Evolutionary conservation across 768 basidiomycete genomes (phyloP).

Genomic region (Pleurotus ostreatus): DNA sequence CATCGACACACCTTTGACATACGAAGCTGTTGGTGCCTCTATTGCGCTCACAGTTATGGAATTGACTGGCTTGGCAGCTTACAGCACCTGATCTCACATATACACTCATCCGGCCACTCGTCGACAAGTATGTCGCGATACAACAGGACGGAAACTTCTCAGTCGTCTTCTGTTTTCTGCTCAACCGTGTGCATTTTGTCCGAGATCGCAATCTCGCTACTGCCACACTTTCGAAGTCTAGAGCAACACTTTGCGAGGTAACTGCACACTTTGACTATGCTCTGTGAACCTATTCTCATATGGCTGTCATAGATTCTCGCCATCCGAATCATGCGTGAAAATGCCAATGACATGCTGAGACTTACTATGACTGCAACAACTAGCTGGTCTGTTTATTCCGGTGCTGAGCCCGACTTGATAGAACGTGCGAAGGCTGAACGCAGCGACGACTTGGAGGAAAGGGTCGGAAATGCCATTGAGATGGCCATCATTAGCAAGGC

Average conservation of each 20-base stretch:
- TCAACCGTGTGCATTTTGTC: conserved; percentile 83
- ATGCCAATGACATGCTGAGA: conserved; percentile 63
- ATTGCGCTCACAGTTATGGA: not conserved
- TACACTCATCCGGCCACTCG: conserved; percentile 81
- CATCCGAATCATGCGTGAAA: conserved; percentile 69
- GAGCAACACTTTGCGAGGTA: conserved; percentile 78
- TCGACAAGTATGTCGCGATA: conserved; percentile 78
- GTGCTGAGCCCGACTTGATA: conserved; percentile 60
- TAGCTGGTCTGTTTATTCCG: conserved; percentile 76
- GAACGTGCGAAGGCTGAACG: conserved; percentile 56
- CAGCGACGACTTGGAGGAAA: conserved; percentile 69
- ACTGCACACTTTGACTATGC: not conserved
- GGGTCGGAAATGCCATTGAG: conserved; percentile 90
- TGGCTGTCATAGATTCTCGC: conserved; percentile 56
- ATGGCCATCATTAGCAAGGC: conserved; percentile 86
- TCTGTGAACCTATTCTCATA: not conserved
- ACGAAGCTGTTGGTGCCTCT: conserved; percentile 61
- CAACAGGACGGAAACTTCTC: conserved; percentile 76
- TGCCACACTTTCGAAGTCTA: conserved; percentile 62
- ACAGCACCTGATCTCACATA: conserved; percentile 87
- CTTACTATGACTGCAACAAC: conserved; percentile 72
- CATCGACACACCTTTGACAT: conserved; percentile 78
- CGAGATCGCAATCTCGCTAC: conserved; percentile 75
- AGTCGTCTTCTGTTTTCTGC: conserved; percentile 81
- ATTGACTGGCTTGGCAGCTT: conserved; percentile 40